Evolutionary conservation across 2,329 filamentous ascomycete species (phyloP).

Genomic region (Cadophora sp.): DNA sequence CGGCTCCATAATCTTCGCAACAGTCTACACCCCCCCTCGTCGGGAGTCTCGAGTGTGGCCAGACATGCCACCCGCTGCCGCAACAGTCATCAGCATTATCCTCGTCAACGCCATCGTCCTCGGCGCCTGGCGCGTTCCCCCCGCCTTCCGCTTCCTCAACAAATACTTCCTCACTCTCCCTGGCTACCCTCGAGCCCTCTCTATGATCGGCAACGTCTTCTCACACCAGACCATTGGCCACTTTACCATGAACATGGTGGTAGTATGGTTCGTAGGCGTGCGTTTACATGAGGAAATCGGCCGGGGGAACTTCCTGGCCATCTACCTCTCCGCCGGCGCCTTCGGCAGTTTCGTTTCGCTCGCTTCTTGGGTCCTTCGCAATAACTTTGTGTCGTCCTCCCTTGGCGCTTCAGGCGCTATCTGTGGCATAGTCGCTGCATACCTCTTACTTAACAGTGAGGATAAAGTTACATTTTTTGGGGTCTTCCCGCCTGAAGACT

Average conservation of each 20-base stretch:
- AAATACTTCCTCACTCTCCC: slow-evolving; percentile 70
- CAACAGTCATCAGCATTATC: slow-evolving; percentile 69
- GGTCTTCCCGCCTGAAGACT: slow-evolving; percentile 57
- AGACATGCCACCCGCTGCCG: slow-evolving; percentile 65
- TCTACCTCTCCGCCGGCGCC: slow-evolving; percentile 66
- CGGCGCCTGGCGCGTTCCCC: slow-evolving; percentile 67
- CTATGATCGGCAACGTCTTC: slow-evolving; percentile 69
- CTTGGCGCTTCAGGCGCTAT: slow-evolving; percentile 73
- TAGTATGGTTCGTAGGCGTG: slow-evolving; percentile 70
- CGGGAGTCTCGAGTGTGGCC: slow-evolving; percentile 60
- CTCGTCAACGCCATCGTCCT: slow-evolving; percentile 64
- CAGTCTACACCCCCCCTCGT: slow-evolving; percentile 59
- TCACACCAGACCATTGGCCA: slow-evolving; percentile 71
- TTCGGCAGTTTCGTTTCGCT: slow-evolving; percentile 66
- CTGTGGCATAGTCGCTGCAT: slow-evolving; percentile 66
- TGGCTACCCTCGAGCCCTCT: slow-evolving; percentile 67
- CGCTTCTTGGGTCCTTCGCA: slow-evolving; percentile 47
- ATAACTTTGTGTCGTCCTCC: slow-evolving; percentile 53
- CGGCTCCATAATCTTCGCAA: slow-evolving; percentile 52
- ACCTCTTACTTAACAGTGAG: slow-evolving; percentile 63
- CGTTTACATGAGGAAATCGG: slow-evolving; percentile 74
- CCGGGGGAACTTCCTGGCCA: slow-evolving; percentile 70
- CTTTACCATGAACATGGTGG: slow-evolving; percentile 67
- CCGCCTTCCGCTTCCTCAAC: slow-evolving; percentile 71
- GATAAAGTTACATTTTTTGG: slow-evolving; percentile 64